A percentile compares a stretch with the other conserved stretches of the same genome.
phyloP scores from a whole-genome alignment of 2,329 filamentous ascomycete species.

The Pseudogymnoascus sp. region DNA sequence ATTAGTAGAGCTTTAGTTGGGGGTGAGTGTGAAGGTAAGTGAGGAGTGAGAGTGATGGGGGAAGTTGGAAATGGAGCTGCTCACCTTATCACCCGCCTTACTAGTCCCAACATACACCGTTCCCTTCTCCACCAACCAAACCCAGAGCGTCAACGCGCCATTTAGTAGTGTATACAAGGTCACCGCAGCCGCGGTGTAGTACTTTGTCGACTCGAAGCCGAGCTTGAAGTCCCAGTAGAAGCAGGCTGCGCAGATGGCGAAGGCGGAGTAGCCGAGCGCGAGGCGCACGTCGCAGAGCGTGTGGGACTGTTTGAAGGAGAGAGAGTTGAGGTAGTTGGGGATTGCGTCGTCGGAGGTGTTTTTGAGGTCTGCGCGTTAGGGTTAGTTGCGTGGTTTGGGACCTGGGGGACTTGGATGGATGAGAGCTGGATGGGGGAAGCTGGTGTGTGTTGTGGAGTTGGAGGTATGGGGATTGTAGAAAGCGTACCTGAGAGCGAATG shows the following conservation, averaged over 20 bases:
- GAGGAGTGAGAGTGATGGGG: background rate
- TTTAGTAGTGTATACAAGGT: slow-evolving; percentile 73
- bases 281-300: slow-evolving; percentile 74
- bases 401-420: background rate
- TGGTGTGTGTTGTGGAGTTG: background rate
- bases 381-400: slow-evolving; percentile 12
- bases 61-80: slow-evolving; percentile 13
- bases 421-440: background rate
- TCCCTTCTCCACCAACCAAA: slow-evolving; percentile 73
- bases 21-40: background rate
- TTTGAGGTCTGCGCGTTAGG: slow-evolving; percentile 66
- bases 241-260: slow-evolving; percentile 69
- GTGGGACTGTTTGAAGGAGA: slow-evolving; percentile 79
- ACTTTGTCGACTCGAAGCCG: slow-evolving; percentile 80
- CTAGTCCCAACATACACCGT: slow-evolving; percentile 68
- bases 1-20: background rate
- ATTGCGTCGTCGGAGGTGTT: slow-evolving; percentile 94
- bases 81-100: slow-evolving; percentile 57
- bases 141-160: slow-evolving; percentile 70
- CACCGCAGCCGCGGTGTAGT: slow-evolving; percentile 73
- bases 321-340: slow-evolving; percentile 81
- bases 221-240: slow-evolving; percentile 89
- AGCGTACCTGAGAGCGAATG: slow-evolving; percentile 25
- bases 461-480: background rate
- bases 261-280: slow-evolving; percentile 71